Conservation (phyloP, 75 land plant genomes). For the Selaginella moellendorffii region DNA sequence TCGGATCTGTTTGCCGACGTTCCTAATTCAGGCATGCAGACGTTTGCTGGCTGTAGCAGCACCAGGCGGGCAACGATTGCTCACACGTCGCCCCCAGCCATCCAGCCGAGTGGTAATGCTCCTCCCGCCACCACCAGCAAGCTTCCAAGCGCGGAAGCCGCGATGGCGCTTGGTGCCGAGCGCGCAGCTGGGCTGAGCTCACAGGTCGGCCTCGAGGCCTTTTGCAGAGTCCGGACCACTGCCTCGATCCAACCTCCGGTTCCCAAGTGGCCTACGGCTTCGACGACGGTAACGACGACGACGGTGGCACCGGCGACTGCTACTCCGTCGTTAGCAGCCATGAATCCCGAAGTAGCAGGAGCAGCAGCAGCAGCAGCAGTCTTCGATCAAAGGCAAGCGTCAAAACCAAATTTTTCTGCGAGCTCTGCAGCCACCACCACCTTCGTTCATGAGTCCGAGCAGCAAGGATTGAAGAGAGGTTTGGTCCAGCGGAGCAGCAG, state of each 20-base stretch:
- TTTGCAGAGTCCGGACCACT: conserved; percentile 22
- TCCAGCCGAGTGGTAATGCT: no score
- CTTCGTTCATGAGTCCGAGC: neutral
- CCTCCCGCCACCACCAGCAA: neutral
- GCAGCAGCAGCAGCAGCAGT: no score
- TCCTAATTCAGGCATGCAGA: conserved; percentile 3
- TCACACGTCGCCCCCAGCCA: no score
- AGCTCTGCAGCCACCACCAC: no score
- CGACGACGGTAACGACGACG: neutral
- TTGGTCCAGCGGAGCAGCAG: neutral
- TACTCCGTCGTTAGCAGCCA: no score
- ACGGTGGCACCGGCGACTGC: no score
- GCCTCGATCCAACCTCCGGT: conserved; percentile 8
- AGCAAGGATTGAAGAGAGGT: neutral
- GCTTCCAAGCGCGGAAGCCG: conserved; percentile 14
- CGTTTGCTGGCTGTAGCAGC: neutral
- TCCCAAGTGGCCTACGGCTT: neutral
- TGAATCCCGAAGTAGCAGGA: no score
- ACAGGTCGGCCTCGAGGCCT: conserved; percentile 20
- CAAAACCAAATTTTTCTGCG: no score
- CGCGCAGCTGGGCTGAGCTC: conserved; percentile 25
- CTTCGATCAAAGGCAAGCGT: no score
- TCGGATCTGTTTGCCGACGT: conserved; percentile 16
- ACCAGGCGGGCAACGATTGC: no score
- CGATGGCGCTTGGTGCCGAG: conserved; percentile 24